Evolutionary conservation across 345 rosid genomes (phyloP), one percentile per base, ranked within the genome.

Genomic region (Diplotaxis tenuifolia): DNA sequence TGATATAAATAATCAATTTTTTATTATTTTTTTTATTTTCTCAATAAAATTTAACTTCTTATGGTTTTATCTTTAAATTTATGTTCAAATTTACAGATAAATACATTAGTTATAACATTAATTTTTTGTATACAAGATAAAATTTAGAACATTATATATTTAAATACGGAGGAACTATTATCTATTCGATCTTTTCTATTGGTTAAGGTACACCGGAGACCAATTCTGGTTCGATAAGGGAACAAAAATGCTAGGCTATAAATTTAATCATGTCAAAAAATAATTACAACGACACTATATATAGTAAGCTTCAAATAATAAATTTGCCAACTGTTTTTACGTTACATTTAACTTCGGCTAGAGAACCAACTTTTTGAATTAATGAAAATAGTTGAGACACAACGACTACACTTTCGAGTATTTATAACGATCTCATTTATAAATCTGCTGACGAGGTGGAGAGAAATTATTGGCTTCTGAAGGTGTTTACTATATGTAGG

Each of bases 341-440:
- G 4, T 45, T 45, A 45, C 19, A 47, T 47, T 3, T 47, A 47
- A 6, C 54, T 15, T 47, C 21, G 21, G 21, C 21, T 16, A 47
- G 29, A 21, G 16, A 19, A 61, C 12, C 19, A 32, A 74, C 61
- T 32, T 49, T 58, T 67, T 23, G 22, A 38, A 22, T 22, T 66
- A 58, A 66, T 57, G 65, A 56, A 56, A 15, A 47, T 6, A 3
- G 27, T 45, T 22, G 65, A 65, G 29, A 57, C 66, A 29, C 72
- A 59, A 49, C 67, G 34, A 60, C 78, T 58, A 16, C 4, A 58
- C 72, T 58, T 47, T 15, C 15, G 4, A 52, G 61, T 66, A 58
- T 66, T 74, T 47, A 32, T 32, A 22, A 31, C 40, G 20, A 49
- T 59, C 67, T 22, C 67, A 74, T 67, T 74, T 49, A 74, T 28